These are phyloP conservation scores for Pseudomassariella vexata DNA, from an alignment of 2,329 filamentous ascomycete species.

Conservation along the genomic window DNA sequence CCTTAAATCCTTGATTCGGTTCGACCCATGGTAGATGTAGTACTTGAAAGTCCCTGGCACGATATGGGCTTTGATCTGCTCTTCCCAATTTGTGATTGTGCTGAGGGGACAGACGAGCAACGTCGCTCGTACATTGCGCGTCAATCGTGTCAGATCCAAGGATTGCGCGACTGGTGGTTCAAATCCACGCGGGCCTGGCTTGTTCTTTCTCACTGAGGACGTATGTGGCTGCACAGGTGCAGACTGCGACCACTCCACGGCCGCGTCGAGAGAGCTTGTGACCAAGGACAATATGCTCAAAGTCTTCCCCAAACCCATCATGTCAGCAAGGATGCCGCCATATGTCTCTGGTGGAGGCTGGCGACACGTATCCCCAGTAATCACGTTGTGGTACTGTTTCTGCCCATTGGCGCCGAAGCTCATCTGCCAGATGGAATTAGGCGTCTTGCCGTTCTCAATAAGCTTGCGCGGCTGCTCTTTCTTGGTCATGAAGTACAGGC, in stretches of 20 bases:
- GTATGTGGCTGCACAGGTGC: conserved; percentile 43
- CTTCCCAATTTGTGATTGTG: conserved; percentile 90
- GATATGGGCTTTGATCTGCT: conserved; percentile 82
- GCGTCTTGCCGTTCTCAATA: conserved; percentile 48
- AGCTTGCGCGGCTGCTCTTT: conserved; percentile 66
- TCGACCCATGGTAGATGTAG: conserved; percentile 82
- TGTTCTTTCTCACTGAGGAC: conserved; percentile 31
- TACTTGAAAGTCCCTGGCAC: conserved; percentile 57
- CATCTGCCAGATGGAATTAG: conserved; percentile 73
- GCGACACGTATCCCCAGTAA: conserved; percentile 64
- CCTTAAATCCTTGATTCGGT: conserved; percentile 62
- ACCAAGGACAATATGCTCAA: conserved; percentile 80
- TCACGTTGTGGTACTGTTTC: conserved; percentile 71
- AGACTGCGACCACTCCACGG: conserved; percentile 54
- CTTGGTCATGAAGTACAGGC: conserved; percentile 75
- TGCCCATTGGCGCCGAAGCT: conserved; percentile 44
- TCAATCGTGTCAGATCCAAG: conserved; percentile 45
- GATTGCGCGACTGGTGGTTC: conserved; percentile 33
- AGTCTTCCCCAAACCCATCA: conserved; percentile 78
- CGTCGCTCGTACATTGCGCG: conserved; percentile 69
- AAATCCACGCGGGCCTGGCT: conserved; percentile 27
- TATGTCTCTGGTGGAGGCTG: conserved; percentile 59
- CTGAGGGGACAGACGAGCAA: conserved; percentile 85
- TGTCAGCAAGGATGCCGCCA: conserved; percentile 65
- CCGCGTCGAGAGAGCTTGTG: conserved; percentile 56